Conservation (phyloP, 1,284 basidiomycete genomes). For the Earliella scabrosa region DNA sequence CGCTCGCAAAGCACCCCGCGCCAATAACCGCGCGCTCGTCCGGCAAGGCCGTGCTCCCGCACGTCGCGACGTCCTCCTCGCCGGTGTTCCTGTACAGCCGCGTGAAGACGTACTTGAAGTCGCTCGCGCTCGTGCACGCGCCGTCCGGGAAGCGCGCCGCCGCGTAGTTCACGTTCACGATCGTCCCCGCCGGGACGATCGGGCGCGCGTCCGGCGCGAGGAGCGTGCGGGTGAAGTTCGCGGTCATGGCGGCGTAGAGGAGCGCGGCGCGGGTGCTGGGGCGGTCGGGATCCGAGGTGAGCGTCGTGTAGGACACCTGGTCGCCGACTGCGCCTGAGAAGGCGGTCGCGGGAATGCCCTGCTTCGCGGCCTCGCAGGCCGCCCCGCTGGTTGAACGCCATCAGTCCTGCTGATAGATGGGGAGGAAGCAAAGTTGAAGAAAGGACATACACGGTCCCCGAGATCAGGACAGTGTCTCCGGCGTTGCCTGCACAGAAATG, state of each 20-base stretch:
- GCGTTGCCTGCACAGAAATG: constrained; percentile 41
- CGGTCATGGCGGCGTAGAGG: constrained; percentile 46
- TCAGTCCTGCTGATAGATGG: neutral
- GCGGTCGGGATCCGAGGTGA: constrained; percentile 37
- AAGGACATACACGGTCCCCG: constrained; percentile 52
- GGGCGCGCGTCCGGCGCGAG: constrained; percentile 34
- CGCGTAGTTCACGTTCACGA: constrained; percentile 57
- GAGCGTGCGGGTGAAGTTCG: constrained; percentile 44
- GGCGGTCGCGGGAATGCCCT: constrained; percentile 53
- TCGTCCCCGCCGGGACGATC: constrained; percentile 44
- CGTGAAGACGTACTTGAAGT: constrained; percentile 51
- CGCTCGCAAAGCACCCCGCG: constrained; percentile 48
- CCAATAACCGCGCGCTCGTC: constrained; percentile 18
- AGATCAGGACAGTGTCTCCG: constrained; percentile 38
- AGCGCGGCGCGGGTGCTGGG: constrained; percentile 39
- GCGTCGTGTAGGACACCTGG: constrained; percentile 50
- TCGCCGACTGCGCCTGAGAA: constrained; percentile 48
- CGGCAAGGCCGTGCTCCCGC: constrained; percentile 45
- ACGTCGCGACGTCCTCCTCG: constrained; percentile 46
- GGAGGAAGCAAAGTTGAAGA: no score
- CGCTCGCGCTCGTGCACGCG: constrained; percentile 38
- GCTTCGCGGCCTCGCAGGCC: constrained; percentile 47
- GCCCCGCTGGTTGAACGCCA: constrained; percentile 44
- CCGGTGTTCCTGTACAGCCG: constrained; percentile 37
- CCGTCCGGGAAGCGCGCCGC: constrained; percentile 29